Percentiles rank a stretch among this genome's conserved stretches.
phyloP scores from a whole-genome alignment of 2,329 filamentous ascomycete species.

The Calonectria pseudoreteaudii region DNA sequence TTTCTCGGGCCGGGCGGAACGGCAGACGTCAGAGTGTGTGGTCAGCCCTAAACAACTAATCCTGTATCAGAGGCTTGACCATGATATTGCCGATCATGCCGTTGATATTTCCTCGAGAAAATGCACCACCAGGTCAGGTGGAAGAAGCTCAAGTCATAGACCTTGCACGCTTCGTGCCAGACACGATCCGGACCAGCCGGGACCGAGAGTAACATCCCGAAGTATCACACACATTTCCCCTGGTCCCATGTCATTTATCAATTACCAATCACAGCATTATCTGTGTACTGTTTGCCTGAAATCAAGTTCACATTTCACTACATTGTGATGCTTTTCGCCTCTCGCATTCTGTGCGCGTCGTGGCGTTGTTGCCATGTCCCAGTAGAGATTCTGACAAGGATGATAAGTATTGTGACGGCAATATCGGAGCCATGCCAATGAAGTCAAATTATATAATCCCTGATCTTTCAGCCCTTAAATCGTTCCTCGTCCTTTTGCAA shows the following conservation, averaged over 20 bases:
- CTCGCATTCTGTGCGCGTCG: not conserved
- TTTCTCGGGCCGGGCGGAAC: slow-evolving; percentile 34
- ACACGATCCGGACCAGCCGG: slow-evolving; percentile 1
- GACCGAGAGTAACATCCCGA: not conserved
- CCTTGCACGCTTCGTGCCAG: not conserved
- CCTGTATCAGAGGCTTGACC: slow-evolving; percentile 7
- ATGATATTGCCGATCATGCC: slow-evolving; percentile 35
- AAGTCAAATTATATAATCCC: not conserved
- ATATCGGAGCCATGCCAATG: not conserved
- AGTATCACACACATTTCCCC: not conserved
- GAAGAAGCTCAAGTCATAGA: not conserved
- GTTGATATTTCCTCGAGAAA: slow-evolving; percentile 3
- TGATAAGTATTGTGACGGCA: not conserved
- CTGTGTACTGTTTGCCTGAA: not conserved
- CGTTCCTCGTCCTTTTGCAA: not conserved
- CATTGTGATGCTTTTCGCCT: not conserved
- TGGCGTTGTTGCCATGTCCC: not conserved
- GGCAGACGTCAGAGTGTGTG: slow-evolving; percentile 29
- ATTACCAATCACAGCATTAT: not conserved
- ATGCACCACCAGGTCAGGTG: not conserved
- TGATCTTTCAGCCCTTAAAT: too few species aligned
- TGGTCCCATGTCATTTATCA: too few species aligned
- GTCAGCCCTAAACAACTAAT: slow-evolving; percentile 27
- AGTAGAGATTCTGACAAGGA: not conserved
- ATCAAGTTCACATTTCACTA: not conserved